Evolutionary conservation across 495 filamentous ascomycete genomes (phyloP).

Genomic region (Ramalina intermedia): DNA sequence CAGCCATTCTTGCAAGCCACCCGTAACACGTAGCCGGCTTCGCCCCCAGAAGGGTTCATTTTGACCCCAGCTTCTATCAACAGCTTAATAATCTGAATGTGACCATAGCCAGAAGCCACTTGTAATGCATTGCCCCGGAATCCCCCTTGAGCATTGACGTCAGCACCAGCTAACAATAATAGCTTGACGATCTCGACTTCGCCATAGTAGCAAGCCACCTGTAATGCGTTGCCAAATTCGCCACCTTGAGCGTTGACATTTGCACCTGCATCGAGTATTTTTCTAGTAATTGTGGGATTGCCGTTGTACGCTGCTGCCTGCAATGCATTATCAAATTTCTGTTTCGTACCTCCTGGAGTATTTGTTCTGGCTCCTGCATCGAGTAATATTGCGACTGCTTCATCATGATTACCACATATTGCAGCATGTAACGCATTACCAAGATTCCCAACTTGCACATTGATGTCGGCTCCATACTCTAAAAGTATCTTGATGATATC

Average conservation of each 20-base stretch:
- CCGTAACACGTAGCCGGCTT: no score
- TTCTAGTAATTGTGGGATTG: not conserved
- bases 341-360: slow-evolving; percentile 4
- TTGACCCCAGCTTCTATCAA: no score
- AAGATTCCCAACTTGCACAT: not conserved
- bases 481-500: slow-evolving; percentile 6
- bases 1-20: no score
- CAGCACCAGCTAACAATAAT: not conserved
- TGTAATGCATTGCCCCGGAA: slow-evolving; percentile 12
- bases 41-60: no score
- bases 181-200: not conserved
- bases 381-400: slow-evolving; percentile 9
- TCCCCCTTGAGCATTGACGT: not conserved
- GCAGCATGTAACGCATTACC: slow-evolving; percentile 7
- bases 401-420: not conserved
- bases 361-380: slow-evolving; percentile 16
- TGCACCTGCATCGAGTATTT: slow-evolving; percentile 10
- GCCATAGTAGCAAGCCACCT: slow-evolving; percentile 10
- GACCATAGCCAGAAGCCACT: slow-evolving; percentile 15
- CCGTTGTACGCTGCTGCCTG: not conserved
- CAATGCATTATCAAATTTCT: slow-evolving; percentile 8
- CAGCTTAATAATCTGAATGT: not conserved
- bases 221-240: slow-evolving; percentile 12
- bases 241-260: slow-evolving; percentile 14
- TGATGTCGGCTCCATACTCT: slow-evolving; percentile 6